Evolutionary conservation across 2,329 filamentous ascomycete species (phyloP).

Genomic region (Beauveria sp.): DNA sequence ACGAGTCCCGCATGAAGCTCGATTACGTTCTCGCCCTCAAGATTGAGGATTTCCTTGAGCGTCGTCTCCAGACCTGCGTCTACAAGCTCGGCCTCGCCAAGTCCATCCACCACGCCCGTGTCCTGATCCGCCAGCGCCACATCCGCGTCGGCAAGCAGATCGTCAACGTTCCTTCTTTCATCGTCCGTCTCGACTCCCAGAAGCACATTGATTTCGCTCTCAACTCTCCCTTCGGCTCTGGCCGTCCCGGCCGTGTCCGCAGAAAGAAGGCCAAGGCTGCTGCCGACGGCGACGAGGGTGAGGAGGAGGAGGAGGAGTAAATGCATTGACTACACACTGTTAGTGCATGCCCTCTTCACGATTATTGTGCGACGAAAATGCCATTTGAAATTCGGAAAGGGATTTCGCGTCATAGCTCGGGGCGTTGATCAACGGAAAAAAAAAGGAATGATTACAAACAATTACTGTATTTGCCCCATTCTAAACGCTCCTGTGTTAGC

Average conservation of each 20-base stretch:
- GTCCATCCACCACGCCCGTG: slow-evolving; percentile 99
- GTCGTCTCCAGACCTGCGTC: slow-evolving; percentile 98
- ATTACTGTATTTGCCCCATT: neutral
- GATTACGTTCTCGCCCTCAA: slow-evolving; percentile 99
- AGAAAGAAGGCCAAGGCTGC: slow-evolving; percentile 99
- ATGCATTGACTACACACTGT: slow-evolving; percentile 29
- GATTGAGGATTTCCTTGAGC: slow-evolving; percentile 99
- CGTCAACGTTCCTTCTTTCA: slow-evolving; percentile 99
- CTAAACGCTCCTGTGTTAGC: neutral
- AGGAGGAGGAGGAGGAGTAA: slow-evolving; percentile 78
- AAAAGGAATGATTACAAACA: slow-evolving; percentile 27
- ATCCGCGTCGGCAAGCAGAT: slow-evolving; percentile 99
- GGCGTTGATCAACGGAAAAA: slow-evolving; percentile 44
- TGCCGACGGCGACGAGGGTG: slow-evolving; percentile 72
- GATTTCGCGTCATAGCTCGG: slow-evolving; percentile 40
- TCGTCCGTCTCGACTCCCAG: slow-evolving; percentile 99
- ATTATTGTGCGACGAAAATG: slow-evolving; percentile 26
- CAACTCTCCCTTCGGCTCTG: slow-evolving; percentile 94
- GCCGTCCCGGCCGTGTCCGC: slow-evolving; percentile 92
- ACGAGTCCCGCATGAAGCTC: slow-evolving; percentile 99
- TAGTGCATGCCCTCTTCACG: slow-evolving; percentile 23
- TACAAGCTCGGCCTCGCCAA: slow-evolving; percentile 99
- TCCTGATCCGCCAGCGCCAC: slow-evolving; percentile 98
- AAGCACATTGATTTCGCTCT: slow-evolving; percentile 99
- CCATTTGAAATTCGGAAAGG: slow-evolving; percentile 28